Base-by-base conservation (phyloP, 176 grass and related monocot genomes). In the Typha latifolia region DNA sequence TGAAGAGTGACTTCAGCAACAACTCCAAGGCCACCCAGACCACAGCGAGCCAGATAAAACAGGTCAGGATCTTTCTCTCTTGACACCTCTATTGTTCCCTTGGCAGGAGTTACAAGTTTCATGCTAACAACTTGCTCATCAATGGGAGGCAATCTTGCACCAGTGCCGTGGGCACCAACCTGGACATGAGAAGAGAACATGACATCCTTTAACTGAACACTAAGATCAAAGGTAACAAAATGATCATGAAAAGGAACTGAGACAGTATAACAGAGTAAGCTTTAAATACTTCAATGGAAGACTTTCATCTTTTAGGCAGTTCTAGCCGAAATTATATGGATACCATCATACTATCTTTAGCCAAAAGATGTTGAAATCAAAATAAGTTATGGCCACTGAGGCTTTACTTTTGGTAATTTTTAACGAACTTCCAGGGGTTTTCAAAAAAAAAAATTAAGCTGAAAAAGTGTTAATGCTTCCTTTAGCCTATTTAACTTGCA, bases 151-250 rank as follows among this genome's bases (percentile, higher is more conserved):
- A 97, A 84, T 75, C 63, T 77, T 80, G 78, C 85, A 55, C 93
- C 93, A 78, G 93, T 92, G 13, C 93, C 93, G 70, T 97, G 93
- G 63, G 93, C 88, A 68, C 92, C 92, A 77, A 96, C 92, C 88
- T 96, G 77, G 47, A 67, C 47, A 64, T 56, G 16, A 56, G 15
- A 56, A 16, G 16, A 52, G 16, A 52, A 1, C 16, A 52, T 16
- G 50, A 13, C 50, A 14, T 14, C 12, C 50, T 52, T 52, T 16
- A 52, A 26, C 24, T 16, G 12, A 22, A 27, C 23, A 26, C 61
- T 27, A 27, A 63, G 19, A 27, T 26, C 61, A 27, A 63, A 66
- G 34, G 10, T 11, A 11, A 18, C n/a, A n/a, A 18, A 47, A 21
- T 19, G 11, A 8, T n/a, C 32, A 67, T 22, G 27, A 49, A 52